Evolutionary conservation across 768 basidiomycete genomes (phyloP), one percentile per base, ranked within the genome.

Genomic region (Lentinula edodes): DNA sequence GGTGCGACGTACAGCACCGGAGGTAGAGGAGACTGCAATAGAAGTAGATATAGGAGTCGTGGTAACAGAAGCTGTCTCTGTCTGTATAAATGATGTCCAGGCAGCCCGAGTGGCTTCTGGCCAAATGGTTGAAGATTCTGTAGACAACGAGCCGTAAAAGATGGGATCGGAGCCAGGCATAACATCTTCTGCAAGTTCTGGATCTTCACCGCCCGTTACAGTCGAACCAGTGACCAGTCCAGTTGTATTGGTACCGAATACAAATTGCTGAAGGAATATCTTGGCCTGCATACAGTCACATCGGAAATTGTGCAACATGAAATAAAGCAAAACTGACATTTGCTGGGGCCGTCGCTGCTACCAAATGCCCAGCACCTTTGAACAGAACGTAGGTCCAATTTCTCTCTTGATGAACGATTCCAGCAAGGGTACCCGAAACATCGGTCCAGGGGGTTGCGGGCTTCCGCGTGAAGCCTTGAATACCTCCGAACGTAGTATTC

Each of bases 401-500:
- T 43, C 90, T 82, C 71, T 91, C 90, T 70, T 89, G 88, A 66
- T 89, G 88, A 16, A 90, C 78, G 36, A 89, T 84, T 0, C 89
- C 90, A 0, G 83, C 87, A 59, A 83, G 79, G 58, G 83, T 74
- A 12, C 84, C 83, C 1, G 70, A 67, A 57, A 88, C 86, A 55
- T 85, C 83, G 58, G 72, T 74, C 87, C 88, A 91, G 0, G 84
- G 80, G 0, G 90, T 90, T 2, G 84, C 80, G 0, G 90, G 90
- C 61, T 80, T 78, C 52, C 82, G 77, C 3, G 86, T 84, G 70
- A 91, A 91, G 3, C 90, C 90, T 71, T 84, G 87, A 46, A 86
- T 84, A 6, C 88, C 89, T 28, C 88, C 89, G 64, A 90, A 91
- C 0, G 90, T 90, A 28, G 88, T 89, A 66, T 91, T 91, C 86